Conservation (phyloP, 805 yeast species). For the Candida ortonii region DNA sequence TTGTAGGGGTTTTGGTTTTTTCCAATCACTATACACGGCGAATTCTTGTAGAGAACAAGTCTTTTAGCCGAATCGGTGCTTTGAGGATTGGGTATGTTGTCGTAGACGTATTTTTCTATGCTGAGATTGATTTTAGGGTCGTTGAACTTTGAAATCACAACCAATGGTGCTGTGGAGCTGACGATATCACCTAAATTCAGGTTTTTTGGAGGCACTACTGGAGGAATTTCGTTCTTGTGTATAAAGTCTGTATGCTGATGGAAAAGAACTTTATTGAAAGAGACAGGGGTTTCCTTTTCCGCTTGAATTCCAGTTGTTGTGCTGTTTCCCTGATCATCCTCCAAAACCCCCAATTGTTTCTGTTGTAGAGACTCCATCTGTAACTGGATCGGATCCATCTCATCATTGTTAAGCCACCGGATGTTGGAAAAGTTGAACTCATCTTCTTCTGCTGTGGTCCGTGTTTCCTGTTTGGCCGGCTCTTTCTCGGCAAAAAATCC, state of each 20-base stretch:
- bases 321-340: too few species aligned
- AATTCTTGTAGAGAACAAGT: slow-evolving; percentile 69
- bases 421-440: slow-evolving; percentile 27
- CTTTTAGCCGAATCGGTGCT: slow-evolving; percentile 41
- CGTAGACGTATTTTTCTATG: slow-evolving; percentile 74
- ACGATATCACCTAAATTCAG: slow-evolving; percentile 15
- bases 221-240: slow-evolving; percentile 14
- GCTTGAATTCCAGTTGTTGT: too few species aligned
- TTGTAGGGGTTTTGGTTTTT: slow-evolving; percentile 95
- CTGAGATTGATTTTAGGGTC: slow-evolving; percentile 80
- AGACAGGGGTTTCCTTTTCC: slow-evolving; percentile 1
- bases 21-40: slow-evolving; percentile 89
- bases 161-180: slow-evolving; percentile 38
- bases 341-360: background rate
- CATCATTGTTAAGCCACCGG: slow-evolving; percentile 9
- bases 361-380: slow-evolving; percentile 8
- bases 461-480: slow-evolving; percentile 1
- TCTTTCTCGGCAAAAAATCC: slow-evolving; percentile 24
- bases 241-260: slow-evolving; percentile 12
- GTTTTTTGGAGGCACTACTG: slow-evolving; percentile 9
- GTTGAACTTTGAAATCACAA: slow-evolving; percentile 53
- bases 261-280: slow-evolving; percentile 3
- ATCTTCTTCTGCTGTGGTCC: slow-evolving; percentile 9
- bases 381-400: slow-evolving; percentile 1
- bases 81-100: slow-evolving; percentile 49